A percentile compares a stretch with the other conserved stretches of the same genome.
Evolutionary conservation across 2,329 filamentous ascomycete species (phyloP).

Genomic region (Fusarium succisae): DNA sequence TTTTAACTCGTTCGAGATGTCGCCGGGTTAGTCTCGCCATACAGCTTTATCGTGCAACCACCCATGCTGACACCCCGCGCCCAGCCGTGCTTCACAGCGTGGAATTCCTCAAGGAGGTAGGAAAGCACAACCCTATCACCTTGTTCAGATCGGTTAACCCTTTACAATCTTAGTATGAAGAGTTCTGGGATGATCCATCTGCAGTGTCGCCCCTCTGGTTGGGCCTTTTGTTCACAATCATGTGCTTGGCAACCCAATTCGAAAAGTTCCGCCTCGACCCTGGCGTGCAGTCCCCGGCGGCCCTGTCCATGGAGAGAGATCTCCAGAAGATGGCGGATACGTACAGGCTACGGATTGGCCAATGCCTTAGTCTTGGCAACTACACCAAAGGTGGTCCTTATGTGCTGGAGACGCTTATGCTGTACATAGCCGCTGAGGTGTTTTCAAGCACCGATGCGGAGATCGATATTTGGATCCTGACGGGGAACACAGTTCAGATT

Average conservation of each 20-base stretch:
- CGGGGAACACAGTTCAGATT: conserved; percentile 47
- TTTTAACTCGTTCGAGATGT: conserved; percentile 49
- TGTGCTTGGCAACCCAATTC: conserved; percentile 50
- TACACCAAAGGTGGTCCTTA: conserved; percentile 56
- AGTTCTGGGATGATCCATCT: conserved; percentile 54
- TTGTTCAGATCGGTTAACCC: background rate
- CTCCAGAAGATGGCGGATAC: background rate
- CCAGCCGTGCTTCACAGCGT: conserved; percentile 5
- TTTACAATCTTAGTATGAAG: conserved; percentile 48
- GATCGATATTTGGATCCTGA: conserved; percentile 48
- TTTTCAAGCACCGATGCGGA: conserved; percentile 44
- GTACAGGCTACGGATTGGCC: conserved; percentile 10
- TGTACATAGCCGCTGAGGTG: conserved; percentile 48
- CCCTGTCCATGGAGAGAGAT: background rate
- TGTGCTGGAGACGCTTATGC: conserved; percentile 51
- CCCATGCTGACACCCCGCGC: background rate
- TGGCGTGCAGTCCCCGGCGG: background rate
- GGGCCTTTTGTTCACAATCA: conserved; percentile 57
- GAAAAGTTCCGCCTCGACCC: conserved; percentile 10
- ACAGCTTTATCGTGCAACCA: no score
- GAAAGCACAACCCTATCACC: background rate
- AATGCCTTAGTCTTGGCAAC: conserved; percentile 50
- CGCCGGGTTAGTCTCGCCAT: background rate
- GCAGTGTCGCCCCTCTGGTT: conserved; percentile 55
- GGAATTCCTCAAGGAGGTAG: conserved; percentile 11